phyloP scores from a whole-genome alignment of 495 filamentous ascomycete genomes.

The Penicillium fimorum region DNA sequence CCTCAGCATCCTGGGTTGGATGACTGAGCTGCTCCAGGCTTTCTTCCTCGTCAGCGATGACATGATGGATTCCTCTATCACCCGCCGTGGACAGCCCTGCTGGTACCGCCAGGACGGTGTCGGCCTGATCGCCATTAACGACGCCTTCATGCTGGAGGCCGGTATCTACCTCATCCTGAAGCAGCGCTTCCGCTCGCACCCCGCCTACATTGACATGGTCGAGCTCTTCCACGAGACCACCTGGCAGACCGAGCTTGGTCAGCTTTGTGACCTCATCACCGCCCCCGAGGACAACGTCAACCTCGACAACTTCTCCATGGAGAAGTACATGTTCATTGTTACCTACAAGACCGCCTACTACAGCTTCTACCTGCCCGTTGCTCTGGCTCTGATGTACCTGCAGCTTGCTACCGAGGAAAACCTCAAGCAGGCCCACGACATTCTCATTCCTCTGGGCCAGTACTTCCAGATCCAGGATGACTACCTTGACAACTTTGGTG shows the following conservation, averaged over 20 bases:
- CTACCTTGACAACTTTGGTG: constrained; percentile 95
- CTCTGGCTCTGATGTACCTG: constrained; percentile 77
- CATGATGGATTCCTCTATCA: constrained; percentile 95
- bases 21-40: constrained; percentile 95
- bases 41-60: constrained; percentile 99
- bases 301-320: constrained; percentile 86
- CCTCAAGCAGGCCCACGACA: constrained; percentile 80
- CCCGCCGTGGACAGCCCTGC: constrained; percentile 87
- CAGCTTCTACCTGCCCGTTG: constrained; percentile 98
- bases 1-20: constrained; percentile 85
- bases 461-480: constrained; percentile 99
- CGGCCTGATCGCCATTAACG: constrained; percentile 95
- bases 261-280: constrained; percentile 90
- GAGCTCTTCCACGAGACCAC: constrained; percentile 95
- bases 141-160: constrained; percentile 92
- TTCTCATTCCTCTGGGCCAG: constrained; percentile 96
- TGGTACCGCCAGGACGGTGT: constrained; percentile 90
- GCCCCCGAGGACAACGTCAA: constrained; percentile 87
- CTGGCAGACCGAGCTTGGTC: constrained; percentile 91
- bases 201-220: constrained; percentile 81
- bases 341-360: constrained; percentile 99
- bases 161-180: constrained; percentile 88
- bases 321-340: constrained; percentile 98
- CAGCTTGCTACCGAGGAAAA: constrained; percentile 79
- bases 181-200: constrained; percentile 85